Conservation (phyloP, 1,284 basidiomycete species). For the Trichosporon coremiiforme region DNA sequence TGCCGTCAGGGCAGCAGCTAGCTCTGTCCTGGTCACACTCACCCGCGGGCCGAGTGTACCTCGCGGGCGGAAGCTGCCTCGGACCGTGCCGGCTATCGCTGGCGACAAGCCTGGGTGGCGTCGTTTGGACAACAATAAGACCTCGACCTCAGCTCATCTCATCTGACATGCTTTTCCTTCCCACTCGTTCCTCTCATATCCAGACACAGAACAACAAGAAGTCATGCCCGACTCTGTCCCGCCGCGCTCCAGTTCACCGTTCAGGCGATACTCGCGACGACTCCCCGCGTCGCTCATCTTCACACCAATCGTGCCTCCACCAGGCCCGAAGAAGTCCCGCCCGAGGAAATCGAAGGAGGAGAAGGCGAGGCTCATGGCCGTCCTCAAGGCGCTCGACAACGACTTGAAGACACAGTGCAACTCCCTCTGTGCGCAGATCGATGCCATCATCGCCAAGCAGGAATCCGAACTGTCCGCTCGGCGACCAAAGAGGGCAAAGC, state of each 20-base stretch:
- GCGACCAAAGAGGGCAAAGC: neutral
- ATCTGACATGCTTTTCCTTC: neutral
- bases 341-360: neutral
- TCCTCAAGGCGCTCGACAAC: neutral
- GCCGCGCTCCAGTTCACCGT: neutral
- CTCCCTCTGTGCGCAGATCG: slow-evolving; percentile 2
- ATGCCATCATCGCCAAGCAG: slow-evolving; percentile 11
- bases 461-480: neutral
- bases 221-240: neutral
- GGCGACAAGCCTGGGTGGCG: neutral
- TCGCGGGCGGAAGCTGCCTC: neutral
- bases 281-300: neutral
- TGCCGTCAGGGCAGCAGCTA: neutral
- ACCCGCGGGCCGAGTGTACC: slow-evolving; percentile 4
- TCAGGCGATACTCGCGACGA: neutral
- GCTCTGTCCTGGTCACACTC: neutral
- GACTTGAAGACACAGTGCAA: neutral
- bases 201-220: neutral
- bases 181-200: neutral
- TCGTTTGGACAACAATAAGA: neutral
- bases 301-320: slow-evolving; percentile 1
- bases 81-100: neutral
- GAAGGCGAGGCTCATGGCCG: neutral
- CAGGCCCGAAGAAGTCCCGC: neutral
- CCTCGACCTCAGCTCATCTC: neutral